A percentile compares a stretch with the other conserved stretches of the same genome.
Evolutionary conservation across 2,329 filamentous ascomycete genomes (phyloP).

Genomic region (Fusarium buxicola): DNA sequence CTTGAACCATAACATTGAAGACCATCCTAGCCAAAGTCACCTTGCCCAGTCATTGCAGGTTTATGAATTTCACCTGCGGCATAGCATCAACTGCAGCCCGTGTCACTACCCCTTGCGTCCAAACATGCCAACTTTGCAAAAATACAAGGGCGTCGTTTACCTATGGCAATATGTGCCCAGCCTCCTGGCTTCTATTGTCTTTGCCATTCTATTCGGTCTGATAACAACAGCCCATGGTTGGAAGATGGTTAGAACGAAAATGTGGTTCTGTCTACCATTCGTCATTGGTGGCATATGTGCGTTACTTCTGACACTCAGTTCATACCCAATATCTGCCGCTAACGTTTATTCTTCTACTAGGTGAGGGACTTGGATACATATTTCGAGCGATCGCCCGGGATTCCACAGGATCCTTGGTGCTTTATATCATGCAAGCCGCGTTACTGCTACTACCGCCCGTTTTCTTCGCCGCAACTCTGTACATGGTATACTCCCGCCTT

Average conservation of each 20-base stretch:
- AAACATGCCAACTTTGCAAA: slow-evolving; percentile 19
- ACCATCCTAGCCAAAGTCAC: no score
- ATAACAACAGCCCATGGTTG: slow-evolving; percentile 55
- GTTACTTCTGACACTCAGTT: slow-evolving; percentile 23
- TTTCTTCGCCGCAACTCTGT: slow-evolving; percentile 33
- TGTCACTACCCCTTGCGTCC: no score
- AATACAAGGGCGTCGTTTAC: slow-evolving; percentile 13
- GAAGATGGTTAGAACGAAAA: slow-evolving; percentile 55
- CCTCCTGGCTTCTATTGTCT: slow-evolving; percentile 57
- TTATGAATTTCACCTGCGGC: no score
- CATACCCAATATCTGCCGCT: fast-evolving
- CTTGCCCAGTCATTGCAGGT: no score
- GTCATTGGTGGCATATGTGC: slow-evolving; percentile 59
- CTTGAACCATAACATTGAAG: no score
- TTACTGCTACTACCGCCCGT: slow-evolving; percentile 27
- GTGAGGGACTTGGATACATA: slow-evolving; percentile 27
- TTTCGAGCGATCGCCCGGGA: slow-evolving; percentile 24
- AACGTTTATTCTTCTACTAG: background rate
- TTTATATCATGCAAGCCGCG: slow-evolving; percentile 31
- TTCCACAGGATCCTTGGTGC: slow-evolving; percentile 10
- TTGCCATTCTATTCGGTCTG: slow-evolving; percentile 57
- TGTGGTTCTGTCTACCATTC: slow-evolving; percentile 62
- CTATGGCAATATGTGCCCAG: slow-evolving; percentile 55
- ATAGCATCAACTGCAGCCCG: no score
- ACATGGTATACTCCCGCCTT: slow-evolving; percentile 31